phyloP scores from a whole-genome alignment of 805 yeast genomes.

The Schwanniomyces sp. region DNA sequence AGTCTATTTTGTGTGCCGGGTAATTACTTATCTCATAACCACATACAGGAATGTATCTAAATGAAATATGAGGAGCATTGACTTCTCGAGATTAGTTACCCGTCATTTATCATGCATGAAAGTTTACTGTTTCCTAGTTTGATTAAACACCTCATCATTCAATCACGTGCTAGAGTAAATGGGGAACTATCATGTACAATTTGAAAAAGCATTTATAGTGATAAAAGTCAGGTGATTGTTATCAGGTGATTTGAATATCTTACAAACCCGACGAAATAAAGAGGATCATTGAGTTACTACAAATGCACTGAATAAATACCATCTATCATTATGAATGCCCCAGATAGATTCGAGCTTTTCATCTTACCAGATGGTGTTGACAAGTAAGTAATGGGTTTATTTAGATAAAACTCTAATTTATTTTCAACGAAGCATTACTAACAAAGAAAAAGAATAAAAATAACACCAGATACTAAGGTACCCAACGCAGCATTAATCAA shows the following conservation, averaged over 20 bases:
- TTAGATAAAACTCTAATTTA: not conserved
- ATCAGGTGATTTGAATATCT: not conserved
- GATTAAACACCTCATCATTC: not conserved
- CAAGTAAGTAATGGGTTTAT: slow-evolving; percentile 55
- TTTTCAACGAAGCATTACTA: slow-evolving; percentile 9
- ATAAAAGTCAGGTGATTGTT: not conserved
- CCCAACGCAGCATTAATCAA: slow-evolving; percentile 93
- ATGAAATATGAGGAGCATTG: not conserved
- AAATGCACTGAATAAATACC: not conserved
- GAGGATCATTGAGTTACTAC: not conserved
- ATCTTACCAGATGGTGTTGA: slow-evolving; percentile 97
- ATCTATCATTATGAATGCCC: slow-evolving; percentile 78
- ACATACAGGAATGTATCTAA: not conserved
- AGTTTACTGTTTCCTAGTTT: not conserved
- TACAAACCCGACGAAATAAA: not conserved
- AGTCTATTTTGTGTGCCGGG: not conserved
- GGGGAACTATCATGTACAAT: too few relatives aligned
- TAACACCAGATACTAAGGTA: slow-evolving; percentile 91
- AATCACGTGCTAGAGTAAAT: not conserved
- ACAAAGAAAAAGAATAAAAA: slow-evolving; percentile 53
- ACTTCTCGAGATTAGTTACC: not conserved
- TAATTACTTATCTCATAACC: not conserved
- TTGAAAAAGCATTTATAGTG: too few relatives aligned
- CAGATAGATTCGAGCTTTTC: slow-evolving; percentile 97
- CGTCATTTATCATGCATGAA: not conserved